Conservation (phyloP, 2,329 filamentous ascomycete genomes). For the Juglanconis sp. region DNA sequence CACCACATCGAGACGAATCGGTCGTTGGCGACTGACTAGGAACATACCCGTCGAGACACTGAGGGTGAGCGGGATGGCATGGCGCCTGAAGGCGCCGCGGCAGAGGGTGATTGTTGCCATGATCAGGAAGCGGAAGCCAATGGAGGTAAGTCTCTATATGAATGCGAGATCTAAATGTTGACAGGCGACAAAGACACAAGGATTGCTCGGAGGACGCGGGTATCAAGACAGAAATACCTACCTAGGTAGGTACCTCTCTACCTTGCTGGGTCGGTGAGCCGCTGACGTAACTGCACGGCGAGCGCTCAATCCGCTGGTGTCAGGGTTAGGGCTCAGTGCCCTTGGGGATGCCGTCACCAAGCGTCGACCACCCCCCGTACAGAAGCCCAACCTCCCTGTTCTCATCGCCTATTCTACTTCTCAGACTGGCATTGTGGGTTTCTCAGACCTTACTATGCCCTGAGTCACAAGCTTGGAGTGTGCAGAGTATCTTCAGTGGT, state of each 20-base stretch:
- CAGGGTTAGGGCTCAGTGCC: too few species aligned
- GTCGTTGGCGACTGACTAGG: constrained; percentile 25
- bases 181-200: background rate
- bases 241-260: background rate
- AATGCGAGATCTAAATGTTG: background rate
- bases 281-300: background rate
- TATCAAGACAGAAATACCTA: background rate
- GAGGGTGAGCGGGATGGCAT: constrained; percentile 22
- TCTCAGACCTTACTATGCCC: too few species aligned
- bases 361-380: too few species aligned
- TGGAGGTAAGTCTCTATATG: too few species aligned
- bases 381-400: too few species aligned
- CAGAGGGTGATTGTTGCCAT: constrained; percentile 19
- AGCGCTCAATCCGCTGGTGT: too few species aligned
- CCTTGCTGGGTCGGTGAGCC: background rate
- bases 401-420: too few species aligned
- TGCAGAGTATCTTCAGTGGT: background rate
- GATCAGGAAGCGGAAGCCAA: background rate
- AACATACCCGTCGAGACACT: constrained; percentile 24
- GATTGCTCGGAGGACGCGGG: background rate
- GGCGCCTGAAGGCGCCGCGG: constrained; percentile 22
- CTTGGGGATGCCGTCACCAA: too few species aligned
- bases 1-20: constrained; percentile 29
- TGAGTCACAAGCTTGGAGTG: background rate
- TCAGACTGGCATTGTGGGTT: too few species aligned